These are phyloP conservation scores for Diplodia seriata DNA, from an alignment of 2,329 filamentous ascomycete species.

Conservation along the genomic window DNA sequence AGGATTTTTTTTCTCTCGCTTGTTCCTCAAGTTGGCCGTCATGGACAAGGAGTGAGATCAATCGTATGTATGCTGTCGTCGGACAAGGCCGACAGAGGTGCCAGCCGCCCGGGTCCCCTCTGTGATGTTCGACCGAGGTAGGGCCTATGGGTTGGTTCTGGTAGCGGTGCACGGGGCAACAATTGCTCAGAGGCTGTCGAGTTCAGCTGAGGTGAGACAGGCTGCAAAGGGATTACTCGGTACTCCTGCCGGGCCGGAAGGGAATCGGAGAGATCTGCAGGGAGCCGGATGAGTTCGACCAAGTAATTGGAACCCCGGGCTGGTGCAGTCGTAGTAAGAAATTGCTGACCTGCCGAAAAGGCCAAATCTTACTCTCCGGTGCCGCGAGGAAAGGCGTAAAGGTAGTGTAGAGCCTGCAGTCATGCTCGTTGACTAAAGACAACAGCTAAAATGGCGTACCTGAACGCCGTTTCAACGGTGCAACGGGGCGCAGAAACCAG, in stretches of 20 bases:
- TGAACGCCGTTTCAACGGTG: background rate
- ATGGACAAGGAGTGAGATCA: background rate
- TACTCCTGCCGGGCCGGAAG: background rate
- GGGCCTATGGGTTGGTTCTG: background rate
- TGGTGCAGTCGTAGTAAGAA: background rate
- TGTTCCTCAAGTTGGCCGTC: background rate
- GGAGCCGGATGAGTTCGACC: background rate
- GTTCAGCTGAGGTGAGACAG: slow-evolving; percentile 20
- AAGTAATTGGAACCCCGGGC: background rate
- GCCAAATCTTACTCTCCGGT: background rate
- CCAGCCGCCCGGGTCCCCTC: background rate
- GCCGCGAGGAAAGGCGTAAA: background rate
- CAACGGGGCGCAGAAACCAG: background rate
- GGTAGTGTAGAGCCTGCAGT: background rate
- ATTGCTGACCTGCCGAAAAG: background rate
- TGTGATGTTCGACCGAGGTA: background rate
- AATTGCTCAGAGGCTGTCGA: background rate
- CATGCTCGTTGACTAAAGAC: background rate
- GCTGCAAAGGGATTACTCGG: background rate
- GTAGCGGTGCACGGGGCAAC: background rate
- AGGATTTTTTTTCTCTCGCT: background rate
- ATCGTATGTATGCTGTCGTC: background rate
- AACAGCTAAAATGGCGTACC: background rate
- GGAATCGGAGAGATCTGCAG: background rate
- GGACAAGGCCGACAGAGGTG: background rate